Evolutionary conservation across 148 eudicot genomes (phyloP).

Genomic region (Vaccinium corymbosum): DNA sequence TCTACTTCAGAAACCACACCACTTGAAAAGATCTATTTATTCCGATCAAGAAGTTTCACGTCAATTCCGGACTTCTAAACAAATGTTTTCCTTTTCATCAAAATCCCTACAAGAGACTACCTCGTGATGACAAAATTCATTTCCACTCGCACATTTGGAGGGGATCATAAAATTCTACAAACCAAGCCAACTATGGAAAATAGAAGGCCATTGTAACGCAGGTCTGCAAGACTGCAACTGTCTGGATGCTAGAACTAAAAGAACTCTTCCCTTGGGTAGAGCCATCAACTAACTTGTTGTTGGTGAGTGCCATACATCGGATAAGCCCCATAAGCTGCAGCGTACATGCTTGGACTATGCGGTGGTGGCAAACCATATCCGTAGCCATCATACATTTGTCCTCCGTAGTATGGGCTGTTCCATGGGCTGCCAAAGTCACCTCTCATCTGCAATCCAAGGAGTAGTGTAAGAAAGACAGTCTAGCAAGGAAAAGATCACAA

Average conservation of each 20-base stretch:
- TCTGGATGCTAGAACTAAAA: slow-evolving; percentile 8
- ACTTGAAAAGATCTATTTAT: slow-evolving; percentile 23
- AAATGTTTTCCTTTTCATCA: slow-evolving; percentile 21
- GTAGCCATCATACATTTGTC: slow-evolving; percentile 67
- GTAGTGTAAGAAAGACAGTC: slow-evolving; percentile 8
- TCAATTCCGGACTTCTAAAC: slow-evolving; percentile 35
- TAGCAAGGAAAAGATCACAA: not conserved
- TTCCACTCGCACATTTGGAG: slow-evolving; percentile 51
- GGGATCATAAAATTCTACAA: slow-evolving; percentile 39
- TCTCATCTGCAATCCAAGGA: slow-evolving; percentile 46
- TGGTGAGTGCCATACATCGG: slow-evolving; percentile 70
- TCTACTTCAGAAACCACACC: not conserved
- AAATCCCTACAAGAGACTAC: slow-evolving; percentile 30
- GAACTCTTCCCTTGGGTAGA: not conserved
- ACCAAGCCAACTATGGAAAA: slow-evolving; percentile 43
- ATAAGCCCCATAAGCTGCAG: slow-evolving; percentile 78
- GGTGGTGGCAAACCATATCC: slow-evolving; percentile 73
- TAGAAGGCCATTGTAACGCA: slow-evolving; percentile 21
- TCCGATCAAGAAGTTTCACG: slow-evolving; percentile 31
- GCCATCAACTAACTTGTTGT: slow-evolving; percentile 68
- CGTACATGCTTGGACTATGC: slow-evolving; percentile 85
- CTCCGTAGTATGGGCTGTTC: slow-evolving; percentile 83
- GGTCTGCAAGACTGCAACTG: not conserved
- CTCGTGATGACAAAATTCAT: slow-evolving; percentile 65
- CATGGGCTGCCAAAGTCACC: slow-evolving; percentile 70